These are phyloP conservation scores for Mortierella alpina DNA, from an alignment of 192 early-diverging fungal species.

Conservation along the genomic window DNA sequence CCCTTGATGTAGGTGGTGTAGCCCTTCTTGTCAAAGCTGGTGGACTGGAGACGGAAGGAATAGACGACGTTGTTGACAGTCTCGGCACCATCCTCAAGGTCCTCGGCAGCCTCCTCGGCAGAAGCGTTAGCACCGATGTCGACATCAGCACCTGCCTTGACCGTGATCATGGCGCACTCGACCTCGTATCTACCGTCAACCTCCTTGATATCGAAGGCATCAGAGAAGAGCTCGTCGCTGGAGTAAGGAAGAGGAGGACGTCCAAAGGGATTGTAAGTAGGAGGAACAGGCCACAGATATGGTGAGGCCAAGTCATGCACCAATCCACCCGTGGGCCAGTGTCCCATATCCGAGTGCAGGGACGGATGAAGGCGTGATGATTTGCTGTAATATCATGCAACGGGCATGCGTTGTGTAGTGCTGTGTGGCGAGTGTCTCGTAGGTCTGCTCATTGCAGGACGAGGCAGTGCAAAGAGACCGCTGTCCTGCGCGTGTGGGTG, in stretches of 20 bases:
- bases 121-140: slow-evolving; percentile 95
- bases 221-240: slow-evolving; percentile 92
- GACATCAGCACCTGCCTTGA: slow-evolving; percentile 75
- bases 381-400: too few relatives aligned
- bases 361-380: too few relatives aligned
- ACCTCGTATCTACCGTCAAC: slow-evolving; percentile 80
- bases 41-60: slow-evolving; percentile 78
- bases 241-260: slow-evolving; percentile 5
- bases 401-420: too few relatives aligned
- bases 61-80: slow-evolving; percentile 90
- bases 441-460: neutral
- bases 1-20: slow-evolving; percentile 93
- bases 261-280: neutral
- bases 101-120: slow-evolving; percentile 82
- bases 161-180: slow-evolving; percentile 72
- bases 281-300: neutral
- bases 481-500: neutral
- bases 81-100: slow-evolving; percentile 66
- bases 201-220: slow-evolving; percentile 80
- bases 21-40: slow-evolving; percentile 91
- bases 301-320: too few relatives aligned
- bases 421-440: too few relatives aligned
- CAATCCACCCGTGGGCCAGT: too few relatives aligned
- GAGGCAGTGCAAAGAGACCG: neutral
- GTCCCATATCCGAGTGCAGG: too few relatives aligned